Evolutionary conservation across 805 yeast genomes (phyloP), one percentile per base, ranked within the genome.

Genomic region (Kuraishia piskuri): DNA sequence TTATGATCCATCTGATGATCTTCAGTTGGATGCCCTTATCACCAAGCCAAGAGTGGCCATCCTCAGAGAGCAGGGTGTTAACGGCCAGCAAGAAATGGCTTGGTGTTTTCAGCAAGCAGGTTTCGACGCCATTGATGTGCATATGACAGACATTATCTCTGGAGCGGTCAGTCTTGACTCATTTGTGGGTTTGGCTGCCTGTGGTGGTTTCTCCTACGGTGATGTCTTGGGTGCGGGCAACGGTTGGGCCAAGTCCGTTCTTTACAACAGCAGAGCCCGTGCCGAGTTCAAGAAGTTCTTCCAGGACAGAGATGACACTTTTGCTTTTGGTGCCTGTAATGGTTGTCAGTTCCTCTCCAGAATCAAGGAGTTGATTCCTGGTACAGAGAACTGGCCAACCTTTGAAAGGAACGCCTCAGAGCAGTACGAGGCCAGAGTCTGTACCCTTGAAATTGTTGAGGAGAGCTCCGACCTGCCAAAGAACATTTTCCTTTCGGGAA

Each of bases 141-240:
- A 95, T 65, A 94, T 94, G 99, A 82, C 95, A 21, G 99, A 94
- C 68, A 79, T 94, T 55, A 72, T 91, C 57, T 72, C 78, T 44
- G 96, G 96, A 48, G 78, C 75, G 61, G 86, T 86, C 37, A 68
- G 83, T 20, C 76, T 94, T 58, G 84, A 82, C 63, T 86, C 82
- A 48, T 94, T 94, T 69, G 89, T 85, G 50, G 99, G 99, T 57
- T 62, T 94, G 50, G 98, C 97, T 47, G 98, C 98, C 2, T 95
- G 99, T 73, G 99, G 99, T 71, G 99, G 99, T 17, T 94, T 94
- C 77, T 90, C 97, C 1, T 94, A 91, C 65, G 99, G 99, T 77
- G 99, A 94, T 71, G 99, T 94, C 50, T 76, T 94, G 56, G 99
- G 99, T 61, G 99, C 99, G 37, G 99, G 97, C 67, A 87, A 92